Conservation (phyloP, 331 rosid species). For the Quercus phellos region DNA sequence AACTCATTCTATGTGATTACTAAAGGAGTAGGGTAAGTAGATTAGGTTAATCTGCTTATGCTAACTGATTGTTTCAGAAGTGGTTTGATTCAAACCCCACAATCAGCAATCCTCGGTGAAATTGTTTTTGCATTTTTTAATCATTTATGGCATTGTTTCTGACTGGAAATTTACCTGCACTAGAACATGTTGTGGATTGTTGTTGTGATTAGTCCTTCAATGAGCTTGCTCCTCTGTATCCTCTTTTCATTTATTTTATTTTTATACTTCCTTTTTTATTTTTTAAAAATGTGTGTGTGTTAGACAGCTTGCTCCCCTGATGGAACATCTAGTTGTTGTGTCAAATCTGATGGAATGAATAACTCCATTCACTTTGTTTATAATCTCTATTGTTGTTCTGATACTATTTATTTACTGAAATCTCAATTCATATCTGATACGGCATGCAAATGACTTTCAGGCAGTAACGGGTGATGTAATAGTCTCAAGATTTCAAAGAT, state of each 20-base stretch:
- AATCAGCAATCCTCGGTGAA: background rate
- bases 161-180: background rate
- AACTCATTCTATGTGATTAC: background rate
- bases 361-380: background rate
- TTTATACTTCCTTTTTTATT: background rate
- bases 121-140: background rate
- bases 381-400: background rate
- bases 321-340: background rate
- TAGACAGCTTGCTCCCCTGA: background rate
- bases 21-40: background rate
- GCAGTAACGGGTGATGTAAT: conserved; percentile 62
- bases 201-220: background rate
- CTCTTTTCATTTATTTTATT: background rate
- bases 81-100: background rate
- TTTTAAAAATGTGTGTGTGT: background rate
- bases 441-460: conserved; percentile 38
- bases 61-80: background rate
- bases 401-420: background rate
- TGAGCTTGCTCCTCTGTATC: background rate
- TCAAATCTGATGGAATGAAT: background rate
- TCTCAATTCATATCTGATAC: background rate
- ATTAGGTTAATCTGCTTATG: background rate
- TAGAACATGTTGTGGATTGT: background rate
- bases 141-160: background rate
- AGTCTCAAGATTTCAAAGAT: conserved; percentile 45